Base-by-base conservation (phyloP, 2,329 filamentous ascomycete species). In the Alternaria arborescens region DNA sequence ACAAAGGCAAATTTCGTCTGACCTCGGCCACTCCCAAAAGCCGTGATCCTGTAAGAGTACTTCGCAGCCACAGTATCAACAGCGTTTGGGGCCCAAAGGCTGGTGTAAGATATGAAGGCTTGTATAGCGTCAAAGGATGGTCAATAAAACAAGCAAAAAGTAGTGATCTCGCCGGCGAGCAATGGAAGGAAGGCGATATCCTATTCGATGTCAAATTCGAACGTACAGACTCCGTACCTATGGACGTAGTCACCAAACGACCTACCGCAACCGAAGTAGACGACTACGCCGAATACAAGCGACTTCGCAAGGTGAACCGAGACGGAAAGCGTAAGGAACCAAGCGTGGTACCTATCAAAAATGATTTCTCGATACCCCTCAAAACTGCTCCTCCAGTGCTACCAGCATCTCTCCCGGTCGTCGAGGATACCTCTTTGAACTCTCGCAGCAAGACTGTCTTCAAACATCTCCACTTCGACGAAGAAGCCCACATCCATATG, bases 241-340 rank as follows among this genome's bases (percentile, higher is more conserved):
- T 82, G 69, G 71, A 76, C 8, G 67, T 75, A 10, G 76, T 82
- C 6, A 62, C 79, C 20, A 69, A 69, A 41, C 77, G 77, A 30
- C 82, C 82, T 0, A 77, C 72, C 14, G 72, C 79, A 1, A 79
- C 79, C 42, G 82, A 84, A 56, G 62, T 82, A 6, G 82, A 84
- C 60, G 82, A 84, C 54, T 84, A 83, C 57, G 63, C 67, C 5
- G 81, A 83, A 52, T 84, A 82, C 71, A 84, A 84, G 64, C 78
- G 80, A 1, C 60, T 82, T 8, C 69, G 73, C 8, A 75, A 67
- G 11, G 16, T 67, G 16, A 46, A 72, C 20, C 70, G 66, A 5
- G 69, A 72, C 4, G 30, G 52, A 0, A 67, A 55, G 8, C 64
- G 47, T 20, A 64, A 58, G 30, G 61, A 38, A n/a, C 18, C 48